These are phyloP conservation scores for Mycena rebaudengoi DNA, from an alignment of 768 basidiomycete species.

Conservation along the genomic window DNA sequence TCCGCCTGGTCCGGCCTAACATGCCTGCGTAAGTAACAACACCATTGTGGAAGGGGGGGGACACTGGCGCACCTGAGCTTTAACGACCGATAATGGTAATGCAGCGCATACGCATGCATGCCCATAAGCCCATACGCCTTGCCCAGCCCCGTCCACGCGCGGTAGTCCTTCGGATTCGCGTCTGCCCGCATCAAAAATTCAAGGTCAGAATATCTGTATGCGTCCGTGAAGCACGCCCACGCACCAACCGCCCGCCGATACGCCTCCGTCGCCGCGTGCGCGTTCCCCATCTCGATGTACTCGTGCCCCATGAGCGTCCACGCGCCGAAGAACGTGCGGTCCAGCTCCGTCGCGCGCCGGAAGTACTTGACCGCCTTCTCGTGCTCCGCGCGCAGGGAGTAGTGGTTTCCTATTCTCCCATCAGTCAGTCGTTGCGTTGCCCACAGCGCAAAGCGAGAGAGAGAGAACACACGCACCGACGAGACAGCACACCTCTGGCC, in stretches of 20 bases:
- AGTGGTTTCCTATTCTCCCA: slow-evolving; percentile 69
- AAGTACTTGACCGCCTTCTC: slow-evolving; percentile 85
- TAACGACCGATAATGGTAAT: slow-evolving; percentile 51
- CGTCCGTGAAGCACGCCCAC: slow-evolving; percentile 37
- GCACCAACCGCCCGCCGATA: slow-evolving; percentile 82
- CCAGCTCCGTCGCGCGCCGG: slow-evolving; percentile 77
- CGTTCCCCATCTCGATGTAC: slow-evolving; percentile 84
- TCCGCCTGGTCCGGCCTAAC: slow-evolving; percentile 79
- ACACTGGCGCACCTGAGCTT: slow-evolving; percentile 66
- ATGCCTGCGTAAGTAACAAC: too few relatives aligned
- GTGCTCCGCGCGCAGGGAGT: slow-evolving; percentile 78
- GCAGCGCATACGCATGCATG: slow-evolving; percentile 81
- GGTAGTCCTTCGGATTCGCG: slow-evolving; percentile 80
- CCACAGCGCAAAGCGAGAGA: too few relatives aligned
- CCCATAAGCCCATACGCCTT: slow-evolving; percentile 81
- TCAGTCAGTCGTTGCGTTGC: not conserved
- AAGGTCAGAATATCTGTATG: not conserved
- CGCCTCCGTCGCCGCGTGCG: slow-evolving; percentile 84
- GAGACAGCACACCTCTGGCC: slow-evolving; percentile 82
- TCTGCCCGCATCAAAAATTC: slow-evolving; percentile 48
- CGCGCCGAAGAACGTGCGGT: slow-evolving; percentile 77
- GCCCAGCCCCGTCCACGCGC: slow-evolving; percentile 86
- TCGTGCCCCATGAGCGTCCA: slow-evolving; percentile 91
- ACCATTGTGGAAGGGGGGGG: not conserved
- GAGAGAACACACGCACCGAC: slow-evolving; percentile 77